Conservation (phyloP, 192 early-diverging fungal species). For the Ambispora gerdemannii region DNA sequence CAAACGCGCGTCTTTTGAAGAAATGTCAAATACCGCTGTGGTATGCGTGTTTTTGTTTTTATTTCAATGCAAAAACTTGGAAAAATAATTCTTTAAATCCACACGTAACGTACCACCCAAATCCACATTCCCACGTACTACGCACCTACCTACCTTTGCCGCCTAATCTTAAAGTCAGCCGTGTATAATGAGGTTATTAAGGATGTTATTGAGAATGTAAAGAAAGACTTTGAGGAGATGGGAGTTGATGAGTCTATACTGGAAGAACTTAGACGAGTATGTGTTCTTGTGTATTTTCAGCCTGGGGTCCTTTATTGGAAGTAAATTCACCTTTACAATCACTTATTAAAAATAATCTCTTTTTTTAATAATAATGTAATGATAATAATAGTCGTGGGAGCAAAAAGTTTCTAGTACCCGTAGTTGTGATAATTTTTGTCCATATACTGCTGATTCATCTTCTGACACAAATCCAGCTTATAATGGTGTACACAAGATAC, state of each 20-base stretch:
- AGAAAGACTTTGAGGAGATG: conserved; percentile 82
- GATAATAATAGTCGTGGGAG: conserved; percentile 7
- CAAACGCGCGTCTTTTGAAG: no score
- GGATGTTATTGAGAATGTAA: conserved; percentile 88
- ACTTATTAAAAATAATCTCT: not conserved
- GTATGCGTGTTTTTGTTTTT: not conserved
- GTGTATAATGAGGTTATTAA: conserved; percentile 89
- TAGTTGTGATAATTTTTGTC: not conserved
- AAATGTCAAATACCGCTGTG: not conserved
- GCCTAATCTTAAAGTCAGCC: conserved; percentile 42
- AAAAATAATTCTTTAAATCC: not conserved
- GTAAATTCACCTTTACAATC: not conserved
- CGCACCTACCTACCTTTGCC: no score
- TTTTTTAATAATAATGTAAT: not conserved
- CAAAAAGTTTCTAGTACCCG: conserved; percentile 4
- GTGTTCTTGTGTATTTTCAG: no score
- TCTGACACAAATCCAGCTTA: conserved; percentile 21
- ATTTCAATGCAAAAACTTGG: not conserved
- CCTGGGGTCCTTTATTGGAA: no score
- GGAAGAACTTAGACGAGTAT: conserved; percentile 76
- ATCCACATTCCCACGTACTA: no score
- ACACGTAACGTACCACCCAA: no score
- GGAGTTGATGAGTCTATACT: conserved; percentile 87
- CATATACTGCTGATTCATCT: conserved; percentile 17
- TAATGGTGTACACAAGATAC: not conserved